A percentile compares a stretch with the other conserved stretches of the same genome.
Evolutionary conservation across 106 monocot genomes (phyloP).

Genomic region (Apostasia shenzhenica): DNA sequence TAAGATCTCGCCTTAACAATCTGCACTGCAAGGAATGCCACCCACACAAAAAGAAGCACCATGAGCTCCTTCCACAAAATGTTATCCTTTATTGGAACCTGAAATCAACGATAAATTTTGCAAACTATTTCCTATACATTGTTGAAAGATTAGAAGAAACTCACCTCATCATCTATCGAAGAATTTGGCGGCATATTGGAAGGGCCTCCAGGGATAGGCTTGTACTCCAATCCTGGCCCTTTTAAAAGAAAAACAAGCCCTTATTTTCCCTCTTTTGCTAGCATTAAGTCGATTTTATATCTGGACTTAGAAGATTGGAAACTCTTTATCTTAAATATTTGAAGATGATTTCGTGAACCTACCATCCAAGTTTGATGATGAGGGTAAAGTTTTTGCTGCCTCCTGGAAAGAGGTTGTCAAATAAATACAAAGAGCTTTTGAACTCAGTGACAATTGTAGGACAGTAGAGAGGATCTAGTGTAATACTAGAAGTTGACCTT

Average conservation of each 20-base stretch:
- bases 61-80: conserved; percentile 47
- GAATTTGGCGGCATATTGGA: conserved; percentile 11
- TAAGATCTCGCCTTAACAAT: conserved; percentile 30
- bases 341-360: not conserved
- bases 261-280: not conserved
- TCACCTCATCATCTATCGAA: conserved; percentile 24
- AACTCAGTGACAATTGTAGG: not conserved
- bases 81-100: conserved; percentile 45
- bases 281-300: not conserved
- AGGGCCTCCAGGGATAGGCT: conserved; percentile 17
- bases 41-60: conserved; percentile 46
- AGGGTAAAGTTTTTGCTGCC: conserved; percentile 19
- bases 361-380: conserved; percentile 19
- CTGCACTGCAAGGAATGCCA: conserved; percentile 52
- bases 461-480: not conserved
- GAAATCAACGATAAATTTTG: not conserved
- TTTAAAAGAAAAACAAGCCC: conserved; percentile 9
- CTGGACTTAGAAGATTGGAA: not conserved
- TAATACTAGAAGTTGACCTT: conserved; percentile 9
- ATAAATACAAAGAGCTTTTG: not conserved
- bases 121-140: not conserved
- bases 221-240: conserved; percentile 30
- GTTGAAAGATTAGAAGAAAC: not conserved
- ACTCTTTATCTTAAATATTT: not conserved
- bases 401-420: conserved; percentile 17